Conservation (phyloP, 495 filamentous ascomycete species). For the Cercophora newfieldiana region DNA sequence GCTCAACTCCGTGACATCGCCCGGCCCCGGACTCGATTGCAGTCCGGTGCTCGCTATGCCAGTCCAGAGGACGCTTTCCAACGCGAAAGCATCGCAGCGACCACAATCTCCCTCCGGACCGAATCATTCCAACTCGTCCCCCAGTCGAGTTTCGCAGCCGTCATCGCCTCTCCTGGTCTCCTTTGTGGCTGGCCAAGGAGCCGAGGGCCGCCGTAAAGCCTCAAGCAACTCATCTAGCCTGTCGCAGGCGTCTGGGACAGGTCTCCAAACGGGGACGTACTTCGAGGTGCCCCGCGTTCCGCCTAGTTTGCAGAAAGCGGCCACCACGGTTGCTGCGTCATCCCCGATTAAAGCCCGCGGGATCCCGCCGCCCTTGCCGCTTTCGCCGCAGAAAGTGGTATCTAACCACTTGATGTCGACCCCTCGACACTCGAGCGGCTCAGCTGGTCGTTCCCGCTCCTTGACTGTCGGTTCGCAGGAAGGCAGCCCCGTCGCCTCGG, state of each 20-base stretch:
- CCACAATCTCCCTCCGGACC: conserved; percentile 81
- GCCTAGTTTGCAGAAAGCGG: conserved; percentile 59
- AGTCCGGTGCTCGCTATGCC: conserved; percentile 79
- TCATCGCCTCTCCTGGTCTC: conserved; percentile 92
- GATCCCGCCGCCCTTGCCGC: conserved; percentile 48
- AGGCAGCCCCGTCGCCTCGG: conserved; percentile 66
- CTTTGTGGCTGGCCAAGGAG: conserved; percentile 72
- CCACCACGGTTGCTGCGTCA: conserved; percentile 62
- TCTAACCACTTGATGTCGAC: conserved; percentile 40
- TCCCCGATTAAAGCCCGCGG: conserved; percentile 76
- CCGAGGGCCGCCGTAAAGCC: conserved; percentile 57
- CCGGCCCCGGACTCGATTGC: conserved; percentile 71
- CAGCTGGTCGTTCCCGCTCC: conserved; percentile 68
- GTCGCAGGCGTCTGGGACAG: conserved; percentile 72
- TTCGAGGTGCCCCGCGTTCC: conserved; percentile 68
- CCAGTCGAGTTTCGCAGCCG: conserved; percentile 84
- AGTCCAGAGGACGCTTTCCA: conserved; percentile 79
- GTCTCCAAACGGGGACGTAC: conserved; percentile 71
- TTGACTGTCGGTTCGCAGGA: conserved; percentile 95
- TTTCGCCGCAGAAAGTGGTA: conserved; percentile 51
- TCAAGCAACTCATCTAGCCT: conserved; percentile 84
- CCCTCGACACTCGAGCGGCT: conserved; percentile 47
- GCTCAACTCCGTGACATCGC: conserved; percentile 42
- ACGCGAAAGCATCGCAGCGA: conserved; percentile 69
- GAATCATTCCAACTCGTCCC: conserved; percentile 79